These are phyloP conservation scores for Epichloe amarillans DNA, from an alignment of 2,329 filamentous ascomycete genomes.

Conservation along the genomic window DNA sequence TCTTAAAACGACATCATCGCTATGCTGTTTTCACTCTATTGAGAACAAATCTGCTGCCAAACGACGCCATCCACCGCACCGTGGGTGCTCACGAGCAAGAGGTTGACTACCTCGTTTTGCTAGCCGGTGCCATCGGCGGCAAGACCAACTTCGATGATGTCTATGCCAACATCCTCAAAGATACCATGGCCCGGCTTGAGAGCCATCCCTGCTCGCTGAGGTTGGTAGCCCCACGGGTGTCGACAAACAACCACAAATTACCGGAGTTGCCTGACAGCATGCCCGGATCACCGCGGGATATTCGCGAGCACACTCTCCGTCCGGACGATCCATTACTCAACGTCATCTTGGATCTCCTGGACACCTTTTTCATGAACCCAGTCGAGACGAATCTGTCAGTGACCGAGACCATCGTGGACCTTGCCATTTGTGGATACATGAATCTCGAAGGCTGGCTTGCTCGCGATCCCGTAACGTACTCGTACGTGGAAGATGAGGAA, in stretches of 20 bases:
- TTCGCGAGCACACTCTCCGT: slow-evolving; percentile 46
- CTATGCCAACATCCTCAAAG: slow-evolving; percentile 59
- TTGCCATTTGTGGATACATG: slow-evolving; percentile 76
- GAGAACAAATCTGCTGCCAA: slow-evolving; percentile 46
- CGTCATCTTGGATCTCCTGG: slow-evolving; percentile 56
- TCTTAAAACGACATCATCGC: slow-evolving; percentile 74
- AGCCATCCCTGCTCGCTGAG: slow-evolving; percentile 60
- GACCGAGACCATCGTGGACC: slow-evolving; percentile 68
- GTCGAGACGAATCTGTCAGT: slow-evolving; percentile 83
- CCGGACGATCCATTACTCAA: slow-evolving; percentile 50
- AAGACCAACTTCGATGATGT: slow-evolving; percentile 58
- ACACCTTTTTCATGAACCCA: slow-evolving; percentile 77
- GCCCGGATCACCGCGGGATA: slow-evolving; percentile 47
- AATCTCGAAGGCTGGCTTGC: slow-evolving; percentile 84
- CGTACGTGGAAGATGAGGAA: slow-evolving; percentile 30
- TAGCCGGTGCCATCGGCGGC: slow-evolving; percentile 56
- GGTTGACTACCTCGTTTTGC: slow-evolving; percentile 53
- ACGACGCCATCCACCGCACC: slow-evolving; percentile 46
- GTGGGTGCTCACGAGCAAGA: slow-evolving; percentile 64
- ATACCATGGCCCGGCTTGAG: slow-evolving; percentile 56
- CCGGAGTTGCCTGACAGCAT: slow-evolving; percentile 42
- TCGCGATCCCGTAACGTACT: slow-evolving; percentile 52
- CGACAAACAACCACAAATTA: slow-evolving; percentile 41
- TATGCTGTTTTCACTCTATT: slow-evolving; percentile 72
- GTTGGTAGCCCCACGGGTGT: slow-evolving; percentile 49